Evolutionary conservation across 2,329 filamentous ascomycete species (phyloP).

Genomic region (Cercospora sp.): DNA sequence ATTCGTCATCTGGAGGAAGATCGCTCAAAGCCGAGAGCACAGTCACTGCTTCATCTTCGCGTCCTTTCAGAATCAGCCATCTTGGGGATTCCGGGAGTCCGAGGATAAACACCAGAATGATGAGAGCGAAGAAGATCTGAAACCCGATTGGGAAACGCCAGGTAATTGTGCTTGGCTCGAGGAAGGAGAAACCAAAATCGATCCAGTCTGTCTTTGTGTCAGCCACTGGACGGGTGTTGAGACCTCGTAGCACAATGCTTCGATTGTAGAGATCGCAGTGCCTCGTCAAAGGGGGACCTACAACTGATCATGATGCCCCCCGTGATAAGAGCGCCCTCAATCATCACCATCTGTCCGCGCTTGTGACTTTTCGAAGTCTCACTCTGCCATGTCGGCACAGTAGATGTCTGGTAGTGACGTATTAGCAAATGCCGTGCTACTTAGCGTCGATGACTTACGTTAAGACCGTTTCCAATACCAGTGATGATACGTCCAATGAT

Average conservation of each 20-base stretch:
- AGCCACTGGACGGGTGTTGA: not conserved
- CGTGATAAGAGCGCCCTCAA: conserved; percentile 51
- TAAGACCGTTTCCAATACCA: conserved; percentile 55
- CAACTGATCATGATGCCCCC: conserved; percentile 37
- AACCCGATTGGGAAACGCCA: conserved; percentile 58
- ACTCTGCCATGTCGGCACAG: conserved; percentile 53
- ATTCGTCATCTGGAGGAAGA: conserved; percentile 37
- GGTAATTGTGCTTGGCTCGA: conserved; percentile 38
- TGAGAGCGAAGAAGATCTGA: conserved; percentile 52
- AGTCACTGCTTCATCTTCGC: conserved; percentile 38
- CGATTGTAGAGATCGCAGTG: not conserved
- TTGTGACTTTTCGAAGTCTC: conserved; percentile 54
- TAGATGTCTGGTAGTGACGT: not conserved
- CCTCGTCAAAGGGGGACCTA: not conserved
- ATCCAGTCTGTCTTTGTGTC: conserved; percentile 43
- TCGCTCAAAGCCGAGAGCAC: conserved; percentile 40
- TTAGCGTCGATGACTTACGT: conserved; percentile 36
- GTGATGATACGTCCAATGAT: conserved; percentile 55
- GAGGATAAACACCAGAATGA: conserved; percentile 47
- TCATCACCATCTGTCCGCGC: conserved; percentile 40
- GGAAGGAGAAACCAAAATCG: conserved; percentile 49
- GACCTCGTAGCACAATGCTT: not conserved
- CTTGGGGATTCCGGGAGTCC: conserved; percentile 49
- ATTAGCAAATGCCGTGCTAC: not conserved
- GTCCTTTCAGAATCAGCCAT: conserved; percentile 40